Evolutionary conservation across 306 rosid genomes (phyloP).

Genomic region (Castanea mollissima): DNA sequence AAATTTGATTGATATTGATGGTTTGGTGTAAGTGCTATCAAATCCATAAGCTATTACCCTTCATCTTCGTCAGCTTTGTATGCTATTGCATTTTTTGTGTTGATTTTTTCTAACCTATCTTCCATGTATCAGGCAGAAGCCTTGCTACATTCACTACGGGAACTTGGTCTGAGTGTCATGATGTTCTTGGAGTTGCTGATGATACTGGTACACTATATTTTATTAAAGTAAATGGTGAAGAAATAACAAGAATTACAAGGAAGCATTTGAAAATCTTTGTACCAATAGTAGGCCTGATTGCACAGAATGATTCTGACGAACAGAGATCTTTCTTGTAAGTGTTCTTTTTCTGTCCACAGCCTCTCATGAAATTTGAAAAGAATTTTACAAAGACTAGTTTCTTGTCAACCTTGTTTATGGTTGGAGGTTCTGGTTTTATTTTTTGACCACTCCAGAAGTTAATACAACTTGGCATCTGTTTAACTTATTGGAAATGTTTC

Average conservation of each 20-base stretch:
- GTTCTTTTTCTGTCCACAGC: conserved; percentile 5
- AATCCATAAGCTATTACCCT: background rate
- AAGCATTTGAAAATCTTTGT: conserved; percentile 61
- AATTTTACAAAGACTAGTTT: conserved; percentile 12
- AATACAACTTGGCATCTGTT: conserved; percentile 18
- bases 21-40: background rate
- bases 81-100: background rate
- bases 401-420: conserved; percentile 19
- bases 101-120: conserved; percentile 18
- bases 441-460: conserved; percentile 14
- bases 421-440: conserved; percentile 6
- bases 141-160: conserved; percentile 74
- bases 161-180: conserved; percentile 81
- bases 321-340: conserved; percentile 65
- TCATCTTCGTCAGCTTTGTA: background rate
- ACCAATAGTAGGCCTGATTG: conserved; percentile 59
- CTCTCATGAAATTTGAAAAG: conserved; percentile 7
- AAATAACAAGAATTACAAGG: conserved; percentile 57
- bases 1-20: background rate
- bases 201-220: conserved; percentile 70
- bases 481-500: conserved; percentile 38
- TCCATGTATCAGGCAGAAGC: conserved; percentile 49
- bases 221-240: conserved; percentile 74
- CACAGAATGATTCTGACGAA: conserved; percentile 38
- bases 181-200: conserved; percentile 81